Evolutionary conservation across 1,284 basidiomycete genomes (phyloP), one percentile per base, ranked within the genome.

Genomic region (Waitea zeae): DNA sequence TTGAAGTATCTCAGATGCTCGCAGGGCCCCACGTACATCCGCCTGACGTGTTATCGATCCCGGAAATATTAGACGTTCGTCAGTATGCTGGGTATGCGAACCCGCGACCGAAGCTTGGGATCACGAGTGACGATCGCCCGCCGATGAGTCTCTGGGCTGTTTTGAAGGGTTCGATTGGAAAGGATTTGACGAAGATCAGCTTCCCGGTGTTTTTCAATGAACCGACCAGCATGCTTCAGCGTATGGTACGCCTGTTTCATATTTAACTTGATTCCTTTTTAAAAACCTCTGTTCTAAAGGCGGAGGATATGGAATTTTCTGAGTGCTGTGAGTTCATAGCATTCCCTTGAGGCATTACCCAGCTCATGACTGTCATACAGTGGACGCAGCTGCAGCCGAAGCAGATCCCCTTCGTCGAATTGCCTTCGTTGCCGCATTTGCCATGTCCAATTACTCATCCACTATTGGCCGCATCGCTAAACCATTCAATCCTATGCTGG

Each of bases 161-260:
- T 39, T 60, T 98, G 59, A 98, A 97, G 61, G 79, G 86, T 43
- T 87, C 81, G 42, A 95, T 98, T 40, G 93, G 93, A 42, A 97
- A 97, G 61, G 92, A 97, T 53, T 59, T 97, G 47, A 97, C 92
- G 29, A 93, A 75, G 66, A 97, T 97, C 42, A 79, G 75, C 49
- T 95, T 96, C 58, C 92, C 92, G 1, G 90, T 96, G 34, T 87
- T 79, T 55, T 96, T 97, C 57, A 98, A 96, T 55, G 88, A 93
- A 52, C 87, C 86, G 26, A 92, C 87, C 30, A 92, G 87, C 45
- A 97, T 98, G 93, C 55, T 97, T 42, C 80, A 84, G 54, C 59
- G 80, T 30, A 84, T 81, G 77, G 75, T 70, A 44, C 42, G 65
- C 49, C 9, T 26, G 9, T n/a, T n/a, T 9, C n/a, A n/a, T n/a